A percentile compares a stretch with the other conserved stretches of the same genome.
These are phyloP conservation scores for Bipolaris sorokiniana DNA, from an alignment of 2,329 filamentous ascomycete genomes.

Conservation along the genomic window DNA sequence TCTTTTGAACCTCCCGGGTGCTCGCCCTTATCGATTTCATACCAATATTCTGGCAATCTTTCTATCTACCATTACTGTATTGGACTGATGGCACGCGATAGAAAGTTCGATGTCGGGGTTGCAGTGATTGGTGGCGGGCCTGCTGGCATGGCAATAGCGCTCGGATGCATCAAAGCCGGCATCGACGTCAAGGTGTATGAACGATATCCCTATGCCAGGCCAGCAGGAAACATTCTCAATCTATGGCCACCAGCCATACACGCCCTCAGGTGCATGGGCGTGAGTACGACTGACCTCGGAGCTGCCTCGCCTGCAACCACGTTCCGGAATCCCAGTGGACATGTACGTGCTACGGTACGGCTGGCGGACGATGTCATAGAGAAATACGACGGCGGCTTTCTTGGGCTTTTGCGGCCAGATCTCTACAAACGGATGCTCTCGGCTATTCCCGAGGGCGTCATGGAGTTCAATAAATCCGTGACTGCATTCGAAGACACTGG, in stretches of 20 bases:
- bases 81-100: not conserved
- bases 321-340: not conserved
- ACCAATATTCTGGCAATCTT: not conserved
- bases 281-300: not conserved
- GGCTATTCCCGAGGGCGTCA: not conserved
- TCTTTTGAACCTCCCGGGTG: not conserved
- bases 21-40: not conserved
- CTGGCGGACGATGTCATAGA: not conserved
- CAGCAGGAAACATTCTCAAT: not conserved
- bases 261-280: not conserved
- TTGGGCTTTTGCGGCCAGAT: not conserved
- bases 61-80: not conserved
- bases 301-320: not conserved
- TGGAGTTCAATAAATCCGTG: not conserved
- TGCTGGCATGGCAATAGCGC: not conserved
- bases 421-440: not conserved
- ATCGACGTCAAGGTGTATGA: not conserved
- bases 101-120: not conserved
- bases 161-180: not conserved
- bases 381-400: not conserved
- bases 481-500: not conserved
- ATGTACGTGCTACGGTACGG: not conserved
- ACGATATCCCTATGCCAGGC: not conserved
- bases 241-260: not conserved
- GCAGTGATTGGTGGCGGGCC: not conserved